phyloP scores from a whole-genome alignment of 2,329 filamentous ascomycete species.

The Cadophora gregata region DNA sequence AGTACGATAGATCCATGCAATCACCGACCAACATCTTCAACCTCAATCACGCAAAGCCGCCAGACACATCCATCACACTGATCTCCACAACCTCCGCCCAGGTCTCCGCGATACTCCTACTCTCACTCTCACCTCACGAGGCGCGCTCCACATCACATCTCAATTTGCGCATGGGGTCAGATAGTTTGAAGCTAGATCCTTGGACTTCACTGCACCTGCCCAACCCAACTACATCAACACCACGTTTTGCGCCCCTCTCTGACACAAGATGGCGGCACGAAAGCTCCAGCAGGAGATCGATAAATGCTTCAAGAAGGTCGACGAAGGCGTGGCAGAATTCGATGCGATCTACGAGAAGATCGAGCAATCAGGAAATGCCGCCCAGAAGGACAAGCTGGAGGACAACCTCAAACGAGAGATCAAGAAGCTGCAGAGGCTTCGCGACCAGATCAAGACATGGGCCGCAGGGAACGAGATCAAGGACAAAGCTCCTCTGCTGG shows the following conservation, averaged over 20 bases:
- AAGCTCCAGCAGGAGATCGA: conserved; percentile 99
- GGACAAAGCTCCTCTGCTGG: conserved; percentile 94
- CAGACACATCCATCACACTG: not conserved
- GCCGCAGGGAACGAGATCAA: conserved; percentile 98
- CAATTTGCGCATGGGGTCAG: conserved; percentile 38
- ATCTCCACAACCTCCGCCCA: not conserved
- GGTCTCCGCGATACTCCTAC: not conserved
- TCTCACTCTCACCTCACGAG: conserved; percentile 3
- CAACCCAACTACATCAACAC: conserved; percentile 29
- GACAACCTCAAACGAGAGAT: conserved; percentile 99
- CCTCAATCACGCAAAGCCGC: conserved; percentile 6
- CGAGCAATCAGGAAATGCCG: conserved; percentile 85
- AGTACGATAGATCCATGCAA: conserved; percentile 2
- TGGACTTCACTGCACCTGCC: conserved; percentile 38
- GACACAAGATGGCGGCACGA: conserved; percentile 81
- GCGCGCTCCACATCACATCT: conserved; percentile 28
- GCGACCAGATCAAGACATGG: conserved; percentile 99
- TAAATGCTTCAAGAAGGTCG: conserved; percentile 99
- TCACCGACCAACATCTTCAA: conserved; percentile 11
- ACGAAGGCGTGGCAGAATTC: conserved; percentile 90
- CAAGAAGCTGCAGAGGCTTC: conserved; percentile 97
- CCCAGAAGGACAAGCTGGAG: conserved; percentile 98
- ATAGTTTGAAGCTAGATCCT: conserved; percentile 37
- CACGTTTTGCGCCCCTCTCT: conserved; percentile 29
- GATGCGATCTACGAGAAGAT: conserved; percentile 98